Evolutionary conservation across 805 yeast species (phyloP), one percentile per base, ranked within the genome.

Genomic region (Ogataea pignaliae): DNA sequence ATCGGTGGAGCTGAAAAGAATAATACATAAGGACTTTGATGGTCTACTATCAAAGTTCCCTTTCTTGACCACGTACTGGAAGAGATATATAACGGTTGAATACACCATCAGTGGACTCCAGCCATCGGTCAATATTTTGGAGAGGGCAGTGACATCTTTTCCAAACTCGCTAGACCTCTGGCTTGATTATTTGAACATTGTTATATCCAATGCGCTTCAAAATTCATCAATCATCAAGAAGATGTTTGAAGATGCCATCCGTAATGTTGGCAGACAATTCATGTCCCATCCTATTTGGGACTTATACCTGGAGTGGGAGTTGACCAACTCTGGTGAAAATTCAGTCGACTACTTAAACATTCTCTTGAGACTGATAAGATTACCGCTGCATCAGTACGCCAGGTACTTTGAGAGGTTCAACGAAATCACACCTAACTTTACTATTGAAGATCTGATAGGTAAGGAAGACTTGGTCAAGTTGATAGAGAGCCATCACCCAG

Each of bases 341-440:
- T 66, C 75, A 29, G 52, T 54, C 21, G 72, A 68, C 32, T 60
- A 74, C 3, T 54, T 69, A 2, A 60, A 62, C 3, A 54, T 79
- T 1, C 72, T 82, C 44, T 53, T 72, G 28, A 65, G 67, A 45
- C 63, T 81, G 37, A 61, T 79, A 34, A 57, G 59, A 34, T 68
- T 86, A 2, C 98, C 98, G 0, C 64, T 91, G 37, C 91, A 91
- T 63, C 95, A 89, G 55, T 90, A 88, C 60, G 83, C 97, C 0
- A 79, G 76, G 50, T 91, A 83, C 60, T 85, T 78, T 55, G 80
- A 69, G 67, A 58, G 71, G 56, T 63, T 79, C 56, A 54, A 67
- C 47, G 68, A 69, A 50, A 49, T 69, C 47, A 56, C 59, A 47
- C 65, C 69, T 40, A 56, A 62, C 29, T 65, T 66, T 57, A 41